A percentile compares a stretch with the other conserved stretches of the same genome.
Conservation (phyloP, 768 basidiomycete genomes). For the Coprinopsis marcescibilis region DNA sequence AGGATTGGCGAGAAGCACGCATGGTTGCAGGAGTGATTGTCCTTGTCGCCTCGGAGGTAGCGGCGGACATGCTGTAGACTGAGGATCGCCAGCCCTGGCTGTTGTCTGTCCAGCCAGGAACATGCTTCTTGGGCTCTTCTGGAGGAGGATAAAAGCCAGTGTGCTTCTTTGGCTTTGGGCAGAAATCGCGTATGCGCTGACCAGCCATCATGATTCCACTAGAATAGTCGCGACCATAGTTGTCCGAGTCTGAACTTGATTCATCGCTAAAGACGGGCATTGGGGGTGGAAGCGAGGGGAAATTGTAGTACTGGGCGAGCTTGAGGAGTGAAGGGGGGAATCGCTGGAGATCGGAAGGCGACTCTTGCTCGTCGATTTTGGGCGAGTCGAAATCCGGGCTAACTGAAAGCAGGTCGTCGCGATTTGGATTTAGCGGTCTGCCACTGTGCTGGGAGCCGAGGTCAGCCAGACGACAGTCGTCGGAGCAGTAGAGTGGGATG, state of each 20-base stretch:
- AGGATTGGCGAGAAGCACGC: constrained; percentile 22
- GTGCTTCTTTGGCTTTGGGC: constrained; percentile 38
- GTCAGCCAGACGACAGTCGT: constrained; percentile 64
- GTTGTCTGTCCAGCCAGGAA: constrained; percentile 69
- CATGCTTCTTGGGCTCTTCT: constrained; percentile 33
- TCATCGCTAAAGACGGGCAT: constrained; percentile 31
- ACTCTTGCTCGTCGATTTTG: constrained; percentile 25
- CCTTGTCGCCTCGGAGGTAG: constrained; percentile 3
- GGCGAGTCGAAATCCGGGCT: constrained; percentile 29
- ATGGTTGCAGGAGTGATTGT: not conserved
- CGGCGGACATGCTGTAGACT: constrained; percentile 48
- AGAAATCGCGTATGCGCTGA: constrained; percentile 42
- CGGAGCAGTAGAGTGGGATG: constrained; percentile 81
- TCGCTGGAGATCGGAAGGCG: constrained; percentile 28
- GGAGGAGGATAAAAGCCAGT: constrained; percentile 23
- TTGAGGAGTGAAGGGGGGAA: constrained; percentile 26
- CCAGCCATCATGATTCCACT: constrained; percentile 69
- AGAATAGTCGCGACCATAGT: constrained; percentile 29
- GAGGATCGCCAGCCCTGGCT: constrained; percentile 61
- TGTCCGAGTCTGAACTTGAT: constrained; percentile 15
- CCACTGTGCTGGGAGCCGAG: constrained; percentile 26
- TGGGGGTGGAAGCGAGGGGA: constrained; percentile 50
- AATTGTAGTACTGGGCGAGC: constrained; percentile 33
- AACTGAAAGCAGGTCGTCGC: constrained; percentile 33
- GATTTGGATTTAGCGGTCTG: constrained; percentile 27